Conservation (phyloP, 257 asterid species). For the Solanum sitiens region DNA sequence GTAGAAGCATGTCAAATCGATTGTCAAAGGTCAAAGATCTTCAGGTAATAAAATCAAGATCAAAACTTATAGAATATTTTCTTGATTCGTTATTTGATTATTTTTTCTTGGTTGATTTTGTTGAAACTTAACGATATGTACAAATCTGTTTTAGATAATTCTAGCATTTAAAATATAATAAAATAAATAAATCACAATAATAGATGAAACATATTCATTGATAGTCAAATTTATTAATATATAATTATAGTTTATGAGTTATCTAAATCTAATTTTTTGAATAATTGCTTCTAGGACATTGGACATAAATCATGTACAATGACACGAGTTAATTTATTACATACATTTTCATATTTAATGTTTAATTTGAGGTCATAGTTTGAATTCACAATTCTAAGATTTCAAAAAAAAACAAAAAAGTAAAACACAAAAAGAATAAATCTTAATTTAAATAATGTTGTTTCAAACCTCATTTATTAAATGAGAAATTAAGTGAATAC, state of each 20-base stretch:
- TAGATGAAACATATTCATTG: background rate
- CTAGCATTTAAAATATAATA: background rate
- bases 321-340: background rate
- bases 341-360: background rate
- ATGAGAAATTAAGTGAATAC: background rate
- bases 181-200: no score
- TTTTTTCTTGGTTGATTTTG: background rate
- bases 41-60: slow-evolving; percentile 6
- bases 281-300: background rate
- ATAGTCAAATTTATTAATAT: background rate
- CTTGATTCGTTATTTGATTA: background rate
- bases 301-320: background rate
- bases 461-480: background rate
- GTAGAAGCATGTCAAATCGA: slow-evolving; percentile 40
- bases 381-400: background rate
- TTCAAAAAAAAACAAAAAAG: background rate
- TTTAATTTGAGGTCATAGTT: background rate
- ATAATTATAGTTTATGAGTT: no score
- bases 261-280: background rate
- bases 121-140: background rate
- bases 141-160: background rate
- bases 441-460: background rate
- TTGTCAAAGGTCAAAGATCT: slow-evolving; percentile 27
- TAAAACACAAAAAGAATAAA: background rate
- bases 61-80: background rate